Conservation (phyloP, 352 stramenopile species). For the Elongisporangium senticosum region DNA sequence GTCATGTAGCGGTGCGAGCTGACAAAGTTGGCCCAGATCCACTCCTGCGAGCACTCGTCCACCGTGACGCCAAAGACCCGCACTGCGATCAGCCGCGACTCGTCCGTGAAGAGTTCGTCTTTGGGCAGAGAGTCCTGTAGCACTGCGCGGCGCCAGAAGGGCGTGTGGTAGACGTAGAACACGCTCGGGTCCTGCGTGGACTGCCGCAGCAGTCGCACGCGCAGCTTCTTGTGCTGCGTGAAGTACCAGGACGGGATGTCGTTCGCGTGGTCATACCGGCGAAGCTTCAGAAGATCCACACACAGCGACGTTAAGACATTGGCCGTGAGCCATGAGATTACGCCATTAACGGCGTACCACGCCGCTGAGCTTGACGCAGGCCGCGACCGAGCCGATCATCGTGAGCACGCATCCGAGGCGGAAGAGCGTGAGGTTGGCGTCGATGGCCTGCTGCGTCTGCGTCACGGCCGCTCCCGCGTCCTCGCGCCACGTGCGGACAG, state of each 20-base stretch:
- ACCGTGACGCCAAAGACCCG: constrained; percentile 70
- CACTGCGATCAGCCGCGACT: constrained; percentile 38
- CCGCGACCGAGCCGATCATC: constrained; percentile 32
- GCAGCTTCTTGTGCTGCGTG: constrained; percentile 59
- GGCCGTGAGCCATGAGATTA: neutral
- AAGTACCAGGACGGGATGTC: constrained; percentile 65
- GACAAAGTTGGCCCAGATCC: constrained; percentile 60
- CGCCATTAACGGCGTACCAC: constrained; percentile 21
- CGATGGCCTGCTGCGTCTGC: constrained; percentile 42
- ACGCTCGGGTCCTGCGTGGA: constrained; percentile 56
- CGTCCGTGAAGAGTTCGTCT: constrained; percentile 12
- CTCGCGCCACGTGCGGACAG: neutral
- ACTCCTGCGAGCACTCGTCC: constrained; percentile 61
- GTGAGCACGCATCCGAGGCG: constrained; percentile 45
- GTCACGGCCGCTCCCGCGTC: constrained; percentile 11
- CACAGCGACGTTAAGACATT: neutral
- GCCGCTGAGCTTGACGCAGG: constrained; percentile 47
- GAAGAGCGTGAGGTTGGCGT: constrained; percentile 65
- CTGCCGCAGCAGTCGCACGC: constrained; percentile 65
- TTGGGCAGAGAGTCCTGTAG: constrained; percentile 51
- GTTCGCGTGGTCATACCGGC: constrained; percentile 44
- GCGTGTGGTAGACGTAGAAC: constrained; percentile 83
- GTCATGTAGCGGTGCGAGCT: constrained; percentile 61
- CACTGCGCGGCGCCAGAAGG: constrained; percentile 50
- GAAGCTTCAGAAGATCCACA: constrained; percentile 17